Evolutionary conservation across 768 basidiomycete species (phyloP), one percentile per base, ranked within the genome.

Genomic region (Mycena albidolilacea): DNA sequence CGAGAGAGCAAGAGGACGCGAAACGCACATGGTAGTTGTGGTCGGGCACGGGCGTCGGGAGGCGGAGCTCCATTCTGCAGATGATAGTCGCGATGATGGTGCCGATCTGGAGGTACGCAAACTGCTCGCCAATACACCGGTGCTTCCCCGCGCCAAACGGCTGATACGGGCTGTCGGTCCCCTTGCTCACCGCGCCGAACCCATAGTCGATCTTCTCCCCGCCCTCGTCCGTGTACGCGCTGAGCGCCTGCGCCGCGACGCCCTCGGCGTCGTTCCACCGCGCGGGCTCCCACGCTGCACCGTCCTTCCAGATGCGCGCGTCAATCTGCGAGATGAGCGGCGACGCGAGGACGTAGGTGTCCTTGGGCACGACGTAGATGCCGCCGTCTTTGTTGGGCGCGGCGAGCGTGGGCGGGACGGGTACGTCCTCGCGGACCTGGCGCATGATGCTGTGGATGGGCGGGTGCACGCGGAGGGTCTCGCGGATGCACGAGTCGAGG

Each of bases 81-180:
- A 98, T 85, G 71, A 99, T 79, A 14, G 93, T 94, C 6, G 91
- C 82, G 76, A 99, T 85, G 81, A 99, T 88, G 7, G 92, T 91
- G 46, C 96, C 94, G 11, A 99, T 84, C 84, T 99, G 98, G 73
- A 98, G 84, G 82, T 98, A 97, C 35, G 98, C 98, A 79, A 99
- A 99, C 91, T 92, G 93, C 84, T 97, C 96, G 75, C 96, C 95
- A 72, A 98, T 97, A 82, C 95, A 99, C 75, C 97, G 88, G 85
- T 98, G 97, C 78, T 95, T 89, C 38, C 98, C 98, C 64, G 98
- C 97, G 73, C 98, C 98, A 78, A 99, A 99, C 2, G 98, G 98
- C 80, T 98, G 95, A 81, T 99, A 98, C 61, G 95, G 96, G 77
- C 93, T 95, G 69, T 97, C 95, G 7, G 97, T 98, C 62, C 97